Conservation (phyloP, 2,329 filamentous ascomycete genomes). For the Colletotrichum australisinense region DNA sequence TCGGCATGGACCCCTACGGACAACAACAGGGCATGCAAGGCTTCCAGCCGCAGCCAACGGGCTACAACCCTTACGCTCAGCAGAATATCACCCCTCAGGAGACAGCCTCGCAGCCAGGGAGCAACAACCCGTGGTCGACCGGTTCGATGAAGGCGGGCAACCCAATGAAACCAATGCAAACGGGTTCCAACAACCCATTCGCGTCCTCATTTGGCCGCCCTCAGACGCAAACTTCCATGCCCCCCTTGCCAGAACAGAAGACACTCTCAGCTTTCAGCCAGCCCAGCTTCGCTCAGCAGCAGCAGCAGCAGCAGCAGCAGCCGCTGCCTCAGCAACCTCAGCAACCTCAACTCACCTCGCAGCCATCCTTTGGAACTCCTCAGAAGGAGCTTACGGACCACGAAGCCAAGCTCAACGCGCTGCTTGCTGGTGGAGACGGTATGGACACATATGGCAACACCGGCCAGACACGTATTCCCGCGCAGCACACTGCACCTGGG, state of each 20-base stretch:
- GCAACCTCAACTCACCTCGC: not conserved
- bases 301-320: conserved; percentile 4
- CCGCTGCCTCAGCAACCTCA: not conserved
- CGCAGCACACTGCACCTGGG: conserved; percentile 95
- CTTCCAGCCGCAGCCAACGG: conserved; percentile 63
- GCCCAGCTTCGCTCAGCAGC: conserved; percentile 44
- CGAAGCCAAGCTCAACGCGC: conserved; percentile 83
- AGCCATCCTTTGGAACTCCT: conserved; percentile 43
- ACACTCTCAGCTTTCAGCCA: conserved; percentile 71
- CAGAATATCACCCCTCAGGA: conserved; percentile 63
- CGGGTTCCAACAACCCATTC: conserved; percentile 98
- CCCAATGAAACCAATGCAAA: conserved; percentile 82
- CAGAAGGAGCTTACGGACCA: conserved; percentile 71
- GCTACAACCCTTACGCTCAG: conserved; percentile 66
- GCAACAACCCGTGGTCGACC: conserved; percentile 93
- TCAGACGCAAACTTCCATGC: conserved; percentile 68
- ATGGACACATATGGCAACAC: conserved; percentile 98
- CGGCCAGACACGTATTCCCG: conserved; percentile 93
- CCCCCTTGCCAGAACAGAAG: conserved; percentile 88
- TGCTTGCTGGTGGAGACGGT: conserved; percentile 88
- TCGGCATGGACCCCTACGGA: conserved; percentile 75
- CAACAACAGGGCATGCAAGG: conserved; percentile 59
- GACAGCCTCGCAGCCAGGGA: conserved; percentile 78
- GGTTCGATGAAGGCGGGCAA: conserved; percentile 66
- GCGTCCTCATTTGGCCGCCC: conserved; percentile 77